These are phyloP conservation scores for Leptographium flavum DNA, from an alignment of 2,329 filamentous ascomycete genomes.

Conservation along the genomic window DNA sequence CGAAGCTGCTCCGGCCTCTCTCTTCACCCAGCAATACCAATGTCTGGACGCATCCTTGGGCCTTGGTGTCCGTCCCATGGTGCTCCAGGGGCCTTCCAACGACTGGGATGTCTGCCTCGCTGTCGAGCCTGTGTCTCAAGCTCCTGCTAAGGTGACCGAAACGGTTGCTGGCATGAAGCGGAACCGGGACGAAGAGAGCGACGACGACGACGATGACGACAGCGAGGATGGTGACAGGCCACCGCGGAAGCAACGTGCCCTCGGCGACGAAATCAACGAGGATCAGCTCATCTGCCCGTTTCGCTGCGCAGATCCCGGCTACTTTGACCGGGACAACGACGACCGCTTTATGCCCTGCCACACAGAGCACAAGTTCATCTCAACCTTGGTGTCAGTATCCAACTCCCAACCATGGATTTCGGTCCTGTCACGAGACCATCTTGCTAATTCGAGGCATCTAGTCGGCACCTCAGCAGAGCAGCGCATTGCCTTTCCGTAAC, in stretches of 20 bases:
- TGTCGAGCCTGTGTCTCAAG: neutral
- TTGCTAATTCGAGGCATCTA: conserved; percentile 4
- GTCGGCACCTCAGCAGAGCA: conserved; percentile 18
- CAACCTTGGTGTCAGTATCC: conserved; percentile 19
- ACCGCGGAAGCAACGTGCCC: neutral
- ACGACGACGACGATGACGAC: neutral
- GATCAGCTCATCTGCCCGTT: conserved; percentile 15
- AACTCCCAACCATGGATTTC: no score
- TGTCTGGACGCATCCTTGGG: neutral
- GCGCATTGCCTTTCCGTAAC: conserved; percentile 18
- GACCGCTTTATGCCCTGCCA: conserved; percentile 19
- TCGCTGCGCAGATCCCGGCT: conserved; percentile 10
- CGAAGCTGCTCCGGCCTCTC: neutral
- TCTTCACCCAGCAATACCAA: neutral
- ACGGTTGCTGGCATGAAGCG: neutral
- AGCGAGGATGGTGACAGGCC: neutral
- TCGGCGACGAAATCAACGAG: conserved; percentile 12
- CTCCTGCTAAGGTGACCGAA: neutral
- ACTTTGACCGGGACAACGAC: conserved; percentile 13
- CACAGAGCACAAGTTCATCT: conserved; percentile 18
- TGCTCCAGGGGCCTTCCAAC: neutral
- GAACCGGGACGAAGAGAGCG: neutral
- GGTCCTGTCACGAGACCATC: neutral
- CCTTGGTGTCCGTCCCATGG: no score
- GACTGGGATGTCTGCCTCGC: neutral